These are phyloP conservation scores for Candida michaelii DNA, from an alignment of 805 yeast species.

Conservation along the genomic window DNA sequence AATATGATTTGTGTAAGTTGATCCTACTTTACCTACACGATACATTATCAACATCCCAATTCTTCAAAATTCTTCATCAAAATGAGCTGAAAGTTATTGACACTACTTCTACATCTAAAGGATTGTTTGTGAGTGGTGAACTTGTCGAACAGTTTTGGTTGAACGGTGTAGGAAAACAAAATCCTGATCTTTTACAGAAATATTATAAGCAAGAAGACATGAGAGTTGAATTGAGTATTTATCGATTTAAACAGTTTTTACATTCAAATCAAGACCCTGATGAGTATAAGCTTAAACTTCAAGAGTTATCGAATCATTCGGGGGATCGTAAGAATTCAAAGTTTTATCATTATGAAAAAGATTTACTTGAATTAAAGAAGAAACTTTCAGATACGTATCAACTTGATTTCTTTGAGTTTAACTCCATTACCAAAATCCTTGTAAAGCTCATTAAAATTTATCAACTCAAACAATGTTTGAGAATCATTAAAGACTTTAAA, in stretches of 20 bases:
- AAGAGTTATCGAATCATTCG: conserved; percentile 20
- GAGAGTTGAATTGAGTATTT: conserved; percentile 19
- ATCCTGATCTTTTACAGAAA: conserved; percentile 23
- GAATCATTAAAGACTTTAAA: conserved; percentile 33
- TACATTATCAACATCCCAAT: conserved; percentile 60
- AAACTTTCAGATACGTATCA: conserved; percentile 35
- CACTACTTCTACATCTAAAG: conserved; percentile 22
- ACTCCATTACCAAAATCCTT: conserved; percentile 27
- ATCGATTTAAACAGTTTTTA: conserved; percentile 20
- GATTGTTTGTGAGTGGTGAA: conserved; percentile 35
- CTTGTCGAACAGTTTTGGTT: conserved; percentile 40
- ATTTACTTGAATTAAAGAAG: conserved; percentile 32
- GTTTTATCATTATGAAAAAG: conserved; percentile 28
- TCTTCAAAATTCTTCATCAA: conserved; percentile 63
- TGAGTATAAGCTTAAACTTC: conserved; percentile 24
- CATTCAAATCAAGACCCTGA: conserved; percentile 19
- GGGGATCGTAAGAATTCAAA: conserved; percentile 21
- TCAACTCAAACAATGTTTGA: conserved; percentile 35
- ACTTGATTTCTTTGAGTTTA: conserved; percentile 26
- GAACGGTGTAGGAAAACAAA: conserved; percentile 26
- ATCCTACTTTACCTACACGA: conserved; percentile 56
- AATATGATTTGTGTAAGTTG: conserved; percentile 58
- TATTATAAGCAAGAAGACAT: conserved; percentile 34
- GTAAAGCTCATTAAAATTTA: conserved; percentile 31
- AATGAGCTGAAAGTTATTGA: conserved; percentile 35